Percentiles rank a stretch among this genome's conserved stretches.
These are phyloP conservation scores for Pezicula rhizophila DNA, from an alignment of 2,329 filamentous ascomycete species.

Conservation along the genomic window DNA sequence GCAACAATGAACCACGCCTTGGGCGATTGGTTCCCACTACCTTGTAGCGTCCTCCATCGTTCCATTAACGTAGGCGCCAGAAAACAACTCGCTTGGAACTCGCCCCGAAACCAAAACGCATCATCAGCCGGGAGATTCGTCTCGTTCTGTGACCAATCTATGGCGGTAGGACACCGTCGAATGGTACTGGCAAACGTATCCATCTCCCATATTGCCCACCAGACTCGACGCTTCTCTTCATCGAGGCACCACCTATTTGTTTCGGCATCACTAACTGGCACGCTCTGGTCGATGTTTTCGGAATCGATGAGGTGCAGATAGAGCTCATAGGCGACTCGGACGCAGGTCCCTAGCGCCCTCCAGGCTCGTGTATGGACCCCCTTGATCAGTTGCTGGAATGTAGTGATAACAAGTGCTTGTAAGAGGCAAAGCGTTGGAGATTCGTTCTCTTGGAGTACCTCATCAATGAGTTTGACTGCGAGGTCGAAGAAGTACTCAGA, in stretches of 20 bases:
- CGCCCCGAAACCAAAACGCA: constrained; percentile 26
- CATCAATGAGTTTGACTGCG: constrained; percentile 21
- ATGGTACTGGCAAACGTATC: constrained; percentile 34
- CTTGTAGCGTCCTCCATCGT: constrained; percentile 27
- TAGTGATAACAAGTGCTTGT: constrained; percentile 29
- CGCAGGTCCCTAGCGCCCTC: constrained; percentile 26
- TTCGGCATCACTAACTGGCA: constrained; percentile 1
- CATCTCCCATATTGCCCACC: constrained; percentile 38
- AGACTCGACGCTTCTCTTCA: constrained; percentile 32
- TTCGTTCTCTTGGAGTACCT: constrained; percentile 26
- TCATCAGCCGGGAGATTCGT: constrained; percentile 30
- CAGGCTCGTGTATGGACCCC: constrained; percentile 31
- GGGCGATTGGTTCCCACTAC: constrained; percentile 25
- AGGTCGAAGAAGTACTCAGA: constrained; percentile 17
- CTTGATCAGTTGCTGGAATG: constrained; percentile 28
- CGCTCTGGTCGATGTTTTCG: background rate
- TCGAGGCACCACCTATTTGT: constrained; percentile 21
- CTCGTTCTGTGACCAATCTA: constrained; percentile 30
- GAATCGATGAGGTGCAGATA: constrained; percentile 9
- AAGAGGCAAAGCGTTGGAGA: constrained; percentile 28
- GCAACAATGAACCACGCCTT: constrained; percentile 35
- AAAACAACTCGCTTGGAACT: constrained; percentile 23
- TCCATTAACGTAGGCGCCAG: constrained; percentile 23
- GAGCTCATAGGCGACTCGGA: constrained; percentile 16
- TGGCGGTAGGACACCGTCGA: constrained; percentile 29